Evolutionary conservation across 1,139 yeast genomes (phyloP).

Genomic region (Pichia sp.): DNA sequence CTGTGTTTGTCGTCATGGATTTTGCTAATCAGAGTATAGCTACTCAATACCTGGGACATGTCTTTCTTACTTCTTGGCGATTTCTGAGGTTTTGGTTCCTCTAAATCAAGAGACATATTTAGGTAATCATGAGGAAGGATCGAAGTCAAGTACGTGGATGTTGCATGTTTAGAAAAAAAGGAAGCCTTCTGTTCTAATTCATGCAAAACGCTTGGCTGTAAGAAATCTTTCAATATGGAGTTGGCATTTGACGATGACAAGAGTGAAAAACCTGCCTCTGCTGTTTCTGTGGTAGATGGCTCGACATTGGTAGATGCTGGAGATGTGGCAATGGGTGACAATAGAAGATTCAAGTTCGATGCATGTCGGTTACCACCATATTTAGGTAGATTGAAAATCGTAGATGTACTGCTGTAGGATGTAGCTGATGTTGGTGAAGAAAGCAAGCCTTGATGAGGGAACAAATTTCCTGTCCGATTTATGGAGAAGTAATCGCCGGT

Average conservation of each 20-base stretch:
- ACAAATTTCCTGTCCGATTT: background rate
- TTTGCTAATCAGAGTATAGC: constrained; percentile 8
- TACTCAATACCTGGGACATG: background rate
- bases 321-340: constrained; percentile 12
- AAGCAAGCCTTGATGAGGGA: background rate
- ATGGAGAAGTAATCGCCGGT: background rate
- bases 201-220: constrained; percentile 9
- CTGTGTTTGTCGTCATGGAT: constrained; percentile 4
- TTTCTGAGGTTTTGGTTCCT: background rate
- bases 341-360: constrained; percentile 2
- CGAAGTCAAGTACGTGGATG: background rate
- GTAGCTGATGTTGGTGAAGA: background rate
- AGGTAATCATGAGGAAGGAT: constrained; percentile 11
- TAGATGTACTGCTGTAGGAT: background rate
- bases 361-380: background rate
- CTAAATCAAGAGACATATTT: constrained; percentile 8
- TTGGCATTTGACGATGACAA: background rate
- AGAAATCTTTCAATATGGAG: background rate
- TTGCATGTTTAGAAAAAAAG: background rate
- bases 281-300: background rate
- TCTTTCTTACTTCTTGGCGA: background rate
- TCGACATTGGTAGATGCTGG: constrained; percentile 2
- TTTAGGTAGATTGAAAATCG: background rate
- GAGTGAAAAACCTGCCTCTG: background rate
- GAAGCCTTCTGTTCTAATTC: constrained; percentile 9